Conservation (phyloP, 208 protist species). For the Trypanosoma lewisi region DNA sequence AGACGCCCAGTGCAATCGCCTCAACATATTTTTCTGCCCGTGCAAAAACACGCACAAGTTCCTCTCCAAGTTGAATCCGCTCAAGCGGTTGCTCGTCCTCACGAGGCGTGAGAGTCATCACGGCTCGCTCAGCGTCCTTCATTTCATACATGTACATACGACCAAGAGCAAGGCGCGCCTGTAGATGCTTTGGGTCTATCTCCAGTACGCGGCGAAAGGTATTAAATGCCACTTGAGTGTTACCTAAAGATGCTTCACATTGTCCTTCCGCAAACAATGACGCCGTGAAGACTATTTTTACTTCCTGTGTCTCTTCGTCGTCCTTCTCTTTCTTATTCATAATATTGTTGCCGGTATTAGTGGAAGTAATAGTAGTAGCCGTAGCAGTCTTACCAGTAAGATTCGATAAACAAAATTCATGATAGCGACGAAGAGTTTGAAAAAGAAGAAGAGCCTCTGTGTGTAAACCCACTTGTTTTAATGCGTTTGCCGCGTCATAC, state of each 20-base stretch:
- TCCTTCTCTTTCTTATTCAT: not conserved
- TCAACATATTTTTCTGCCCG: slow-evolving; percentile 61
- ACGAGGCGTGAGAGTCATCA: slow-evolving; percentile 58
- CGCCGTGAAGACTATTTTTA: slow-evolving; percentile 65
- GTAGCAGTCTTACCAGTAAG: not conserved
- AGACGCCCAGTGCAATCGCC: slow-evolving; percentile 78
- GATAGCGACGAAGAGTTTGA: slow-evolving; percentile 61
- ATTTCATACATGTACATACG: slow-evolving; percentile 65
- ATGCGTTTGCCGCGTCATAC: slow-evolving; percentile 67
- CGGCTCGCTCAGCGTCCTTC: slow-evolving; percentile 46
- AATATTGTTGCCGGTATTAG: not conserved
- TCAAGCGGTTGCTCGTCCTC: slow-evolving; percentile 69
- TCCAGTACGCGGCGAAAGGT: slow-evolving; percentile 37
- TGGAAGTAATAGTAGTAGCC: not conserved
- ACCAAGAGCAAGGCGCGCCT: slow-evolving; percentile 71
- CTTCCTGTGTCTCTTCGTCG: slow-evolving; percentile 19
- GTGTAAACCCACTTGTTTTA: slow-evolving; percentile 76
- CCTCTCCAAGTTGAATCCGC: slow-evolving; percentile 78
- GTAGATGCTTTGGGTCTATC: slow-evolving; percentile 64
- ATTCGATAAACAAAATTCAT: slow-evolving; percentile 53
- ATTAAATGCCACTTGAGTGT: slow-evolving; percentile 27
- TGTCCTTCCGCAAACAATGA: slow-evolving; percentile 62
- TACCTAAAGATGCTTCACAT: slow-evolving; percentile 47
- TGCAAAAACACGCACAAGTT: slow-evolving; percentile 69
- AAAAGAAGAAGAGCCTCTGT: slow-evolving; percentile 58